phyloP scores from a whole-genome alignment of 2,329 filamentous ascomycete species.

The Cladosporium colombiae region DNA sequence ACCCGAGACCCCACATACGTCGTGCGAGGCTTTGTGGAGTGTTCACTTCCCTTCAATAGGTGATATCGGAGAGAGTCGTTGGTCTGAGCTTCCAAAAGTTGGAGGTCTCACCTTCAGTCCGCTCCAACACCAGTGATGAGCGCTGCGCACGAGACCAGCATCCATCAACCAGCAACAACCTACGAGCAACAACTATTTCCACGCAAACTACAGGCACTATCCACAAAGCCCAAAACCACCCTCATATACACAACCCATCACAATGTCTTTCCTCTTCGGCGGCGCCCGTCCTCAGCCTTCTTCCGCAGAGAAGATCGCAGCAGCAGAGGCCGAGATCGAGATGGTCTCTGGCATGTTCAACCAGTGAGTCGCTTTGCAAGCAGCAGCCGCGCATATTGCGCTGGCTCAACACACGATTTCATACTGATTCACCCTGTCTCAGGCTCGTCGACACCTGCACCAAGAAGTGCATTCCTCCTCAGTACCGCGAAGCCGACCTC shows the following conservation, averaged over 20 bases:
- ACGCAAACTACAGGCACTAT: conserved; percentile 1
- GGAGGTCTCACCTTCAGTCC: not conserved
- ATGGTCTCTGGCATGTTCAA: conserved; percentile 98
- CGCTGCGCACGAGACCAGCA: conserved; percentile 10
- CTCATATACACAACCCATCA: conserved; percentile 33
- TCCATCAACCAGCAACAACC: conserved; percentile 15
- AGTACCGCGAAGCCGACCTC: conserved; percentile 94
- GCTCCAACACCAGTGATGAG: conserved; percentile 9
- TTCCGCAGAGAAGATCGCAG: conserved; percentile 95
- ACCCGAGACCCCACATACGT: not conserved
- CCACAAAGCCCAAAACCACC: not conserved
- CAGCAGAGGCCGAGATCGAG: conserved; percentile 95
- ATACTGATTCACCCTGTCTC: not conserved
- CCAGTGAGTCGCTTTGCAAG: conserved; percentile 61
- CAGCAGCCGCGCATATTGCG: not conserved
- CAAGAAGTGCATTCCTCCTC: conserved; percentile 86
- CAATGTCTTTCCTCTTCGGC: conserved; percentile 74
- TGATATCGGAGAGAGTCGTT: not conserved
- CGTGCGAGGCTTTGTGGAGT: not conserved
- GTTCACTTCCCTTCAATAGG: not conserved
- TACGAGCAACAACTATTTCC: not conserved
- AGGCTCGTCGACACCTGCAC: conserved; percentile 81
- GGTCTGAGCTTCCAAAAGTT: conserved; percentile 1
- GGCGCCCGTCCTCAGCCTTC: conserved; percentile 76
- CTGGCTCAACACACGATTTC: not conserved